phyloP scores from a whole-genome alignment of 1,139 yeast species.

The Debaryomyces subglobosus region DNA sequence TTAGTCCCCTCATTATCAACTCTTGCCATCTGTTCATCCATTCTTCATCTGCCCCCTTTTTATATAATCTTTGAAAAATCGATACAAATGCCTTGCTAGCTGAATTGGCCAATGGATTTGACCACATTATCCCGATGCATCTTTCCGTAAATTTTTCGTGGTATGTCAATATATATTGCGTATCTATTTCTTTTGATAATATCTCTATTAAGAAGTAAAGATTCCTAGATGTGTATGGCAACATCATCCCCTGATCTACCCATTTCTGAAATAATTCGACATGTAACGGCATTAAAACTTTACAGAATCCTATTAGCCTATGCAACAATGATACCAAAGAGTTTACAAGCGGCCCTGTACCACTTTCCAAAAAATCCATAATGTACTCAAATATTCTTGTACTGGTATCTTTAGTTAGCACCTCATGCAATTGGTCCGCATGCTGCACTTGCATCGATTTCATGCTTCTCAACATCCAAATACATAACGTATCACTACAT shows the following conservation, averaged over 20 bases:
- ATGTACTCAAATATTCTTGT: constrained; percentile 50
- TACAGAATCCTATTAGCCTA: constrained; percentile 18
- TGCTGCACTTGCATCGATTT: constrained; percentile 23
- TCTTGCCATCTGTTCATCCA: constrained; percentile 63
- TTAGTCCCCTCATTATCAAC: constrained; percentile 37
- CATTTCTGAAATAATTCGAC: constrained; percentile 38
- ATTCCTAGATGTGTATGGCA: constrained; percentile 57
- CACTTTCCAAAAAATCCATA: constrained; percentile 69
- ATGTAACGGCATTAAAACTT: constrained; percentile 12
- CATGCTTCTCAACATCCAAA: constrained; percentile 63
- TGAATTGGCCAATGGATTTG: constrained; percentile 67
- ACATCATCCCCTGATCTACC: constrained; percentile 44
- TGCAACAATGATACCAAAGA: constrained; percentile 58
- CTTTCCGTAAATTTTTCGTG: constrained; percentile 49
- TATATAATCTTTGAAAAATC: constrained; percentile 35
- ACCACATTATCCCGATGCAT: constrained; percentile 53
- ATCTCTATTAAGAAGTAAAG: constrained; percentile 61
- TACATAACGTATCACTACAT: constrained; percentile 61
- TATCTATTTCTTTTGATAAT: constrained; percentile 50
- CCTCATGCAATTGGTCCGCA: background rate
- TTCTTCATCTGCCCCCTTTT: constrained; percentile 20
- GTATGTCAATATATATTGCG: constrained; percentile 36
- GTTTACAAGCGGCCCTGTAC: constrained; percentile 70
- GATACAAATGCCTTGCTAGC: constrained; percentile 64
- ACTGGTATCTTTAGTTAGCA: background rate